Percentiles rank a stretch among this genome's conserved stretches.
Evolutionary conservation across 2,329 filamentous ascomycete species (phyloP).

Genomic region (Stagonosporopsis tanaceti): DNA sequence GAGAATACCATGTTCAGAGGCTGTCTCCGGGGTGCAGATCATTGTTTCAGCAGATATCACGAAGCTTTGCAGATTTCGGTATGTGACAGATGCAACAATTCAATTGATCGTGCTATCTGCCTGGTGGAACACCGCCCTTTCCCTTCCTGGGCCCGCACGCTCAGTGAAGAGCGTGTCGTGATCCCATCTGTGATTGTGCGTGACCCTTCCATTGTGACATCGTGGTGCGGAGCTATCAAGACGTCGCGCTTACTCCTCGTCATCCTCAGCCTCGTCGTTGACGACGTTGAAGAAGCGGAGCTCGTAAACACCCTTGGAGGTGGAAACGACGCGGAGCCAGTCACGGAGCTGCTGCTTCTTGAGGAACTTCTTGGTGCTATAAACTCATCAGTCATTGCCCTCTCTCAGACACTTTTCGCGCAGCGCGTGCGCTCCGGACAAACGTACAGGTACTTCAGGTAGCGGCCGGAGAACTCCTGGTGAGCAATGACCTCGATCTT

Average conservation of each 20-base stretch:
- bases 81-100: constrained; percentile 35
- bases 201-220: constrained; percentile 16
- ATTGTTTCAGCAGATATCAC: neutral
- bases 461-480: constrained; percentile 97
- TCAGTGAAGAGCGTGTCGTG: constrained; percentile 20
- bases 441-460: constrained; percentile 98
- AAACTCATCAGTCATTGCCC: constrained; percentile 22
- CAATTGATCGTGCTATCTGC: constrained; percentile 44
- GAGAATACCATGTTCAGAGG: too few relatives aligned
- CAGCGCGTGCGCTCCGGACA: neutral
- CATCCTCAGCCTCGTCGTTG: constrained; percentile 96
- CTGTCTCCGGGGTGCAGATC: too few relatives aligned
- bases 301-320: constrained; percentile 98
- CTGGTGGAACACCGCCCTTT: constrained; percentile 31
- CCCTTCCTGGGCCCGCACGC: constrained; percentile 28
- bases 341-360: constrained; percentile 99
- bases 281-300: constrained; percentile 99
- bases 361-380: constrained; percentile 99
- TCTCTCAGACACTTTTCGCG: too few relatives aligned
- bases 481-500: constrained; percentile 98
- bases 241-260: constrained; percentile 82
- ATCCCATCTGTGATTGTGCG: constrained; percentile 8
- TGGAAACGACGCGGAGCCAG: constrained; percentile 99
- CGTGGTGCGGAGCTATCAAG: constrained; percentile 15
- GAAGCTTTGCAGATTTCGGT: neutral